A percentile compares a stretch with the other conserved stretches of the same genome.
These are phyloP conservation scores for Candida orba DNA, from an alignment of 805 yeast genomes.

Conservation along the genomic window DNA sequence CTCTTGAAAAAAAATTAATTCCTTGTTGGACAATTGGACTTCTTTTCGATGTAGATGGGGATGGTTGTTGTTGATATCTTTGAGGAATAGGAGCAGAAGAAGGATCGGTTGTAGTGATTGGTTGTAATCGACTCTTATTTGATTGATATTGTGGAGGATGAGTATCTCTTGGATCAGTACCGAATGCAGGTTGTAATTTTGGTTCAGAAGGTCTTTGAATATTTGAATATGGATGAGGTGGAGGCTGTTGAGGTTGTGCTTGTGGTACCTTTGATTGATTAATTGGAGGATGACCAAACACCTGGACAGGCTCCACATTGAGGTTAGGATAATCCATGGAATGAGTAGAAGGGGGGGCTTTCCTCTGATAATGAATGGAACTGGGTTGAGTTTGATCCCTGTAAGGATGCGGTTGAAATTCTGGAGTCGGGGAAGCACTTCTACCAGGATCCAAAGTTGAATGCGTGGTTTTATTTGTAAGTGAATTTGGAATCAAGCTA, in stretches of 20 bases:
- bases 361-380: not conserved
- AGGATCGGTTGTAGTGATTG: conserved; percentile 14
- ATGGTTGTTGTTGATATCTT: conserved; percentile 16
- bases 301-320: not conserved
- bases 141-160: not conserved
- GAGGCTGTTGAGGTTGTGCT: conserved; percentile 20
- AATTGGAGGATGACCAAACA: conserved; percentile 6
- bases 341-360: conserved; percentile 3
- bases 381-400: not conserved
- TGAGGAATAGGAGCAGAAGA: conserved; percentile 12
- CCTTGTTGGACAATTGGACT: conserved; percentile 35
- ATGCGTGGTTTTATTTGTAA: not conserved
- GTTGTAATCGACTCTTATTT: conserved; percentile 10
- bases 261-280: not conserved
- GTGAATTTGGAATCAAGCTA: no score
- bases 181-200: conserved; percentile 4
- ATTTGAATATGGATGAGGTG: conserved; percentile 2
- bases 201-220: conserved; percentile 1
- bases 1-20: conserved; percentile 27
- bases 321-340: not conserved
- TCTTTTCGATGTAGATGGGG: conserved; percentile 16
- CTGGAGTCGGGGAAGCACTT: not conserved
- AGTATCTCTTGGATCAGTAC: not conserved
- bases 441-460: not conserved
- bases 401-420: not conserved